Evolutionary conservation across 1,139 yeast species (phyloP).

Genomic region (Yamadazyma atmosphaerica): DNA sequence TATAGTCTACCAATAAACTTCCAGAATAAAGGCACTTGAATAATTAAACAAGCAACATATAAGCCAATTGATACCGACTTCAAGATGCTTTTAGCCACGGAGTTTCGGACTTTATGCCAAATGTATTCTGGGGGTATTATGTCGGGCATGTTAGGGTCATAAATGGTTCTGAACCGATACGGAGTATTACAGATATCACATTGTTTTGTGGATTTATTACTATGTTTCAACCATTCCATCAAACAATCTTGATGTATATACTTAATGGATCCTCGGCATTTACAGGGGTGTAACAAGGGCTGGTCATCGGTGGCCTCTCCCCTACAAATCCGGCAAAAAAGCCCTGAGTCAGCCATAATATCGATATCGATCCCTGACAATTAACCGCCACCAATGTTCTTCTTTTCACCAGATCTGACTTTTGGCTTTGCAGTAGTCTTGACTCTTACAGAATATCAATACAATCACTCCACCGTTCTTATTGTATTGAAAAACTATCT

Average conservation of each 20-base stretch:
- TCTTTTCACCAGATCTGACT: no score
- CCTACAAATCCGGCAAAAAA: conserved; percentile 87
- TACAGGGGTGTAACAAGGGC: conserved; percentile 90
- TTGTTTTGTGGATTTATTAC: conserved; percentile 57
- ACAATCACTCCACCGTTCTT: no score
- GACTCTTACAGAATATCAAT: no score
- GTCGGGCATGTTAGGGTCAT: conserved; percentile 69
- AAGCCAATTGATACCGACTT: conserved; percentile 30
- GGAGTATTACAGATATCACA: conserved; percentile 91
- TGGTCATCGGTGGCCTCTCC: conserved; percentile 81
- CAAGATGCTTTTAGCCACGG: conserved; percentile 24
- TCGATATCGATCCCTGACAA: not conserved
- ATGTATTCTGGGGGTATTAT: conserved; percentile 56
- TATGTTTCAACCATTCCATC: conserved; percentile 78
- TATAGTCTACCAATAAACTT: conserved; percentile 50
- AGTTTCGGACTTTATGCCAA: conserved; percentile 35
- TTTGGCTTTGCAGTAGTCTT: no score
- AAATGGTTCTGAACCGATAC: conserved; percentile 71
- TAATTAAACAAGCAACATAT: conserved; percentile 39
- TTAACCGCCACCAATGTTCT: no score
- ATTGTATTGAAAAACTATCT: no score
- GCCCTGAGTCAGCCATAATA: conserved; percentile 17
- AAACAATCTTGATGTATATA: conserved; percentile 92
- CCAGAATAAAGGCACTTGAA: conserved; percentile 62
- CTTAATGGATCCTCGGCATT: conserved; percentile 90